phyloP scores from a whole-genome alignment of 2,329 filamentous ascomycete species.

The Scedosporium dehoogii region DNA sequence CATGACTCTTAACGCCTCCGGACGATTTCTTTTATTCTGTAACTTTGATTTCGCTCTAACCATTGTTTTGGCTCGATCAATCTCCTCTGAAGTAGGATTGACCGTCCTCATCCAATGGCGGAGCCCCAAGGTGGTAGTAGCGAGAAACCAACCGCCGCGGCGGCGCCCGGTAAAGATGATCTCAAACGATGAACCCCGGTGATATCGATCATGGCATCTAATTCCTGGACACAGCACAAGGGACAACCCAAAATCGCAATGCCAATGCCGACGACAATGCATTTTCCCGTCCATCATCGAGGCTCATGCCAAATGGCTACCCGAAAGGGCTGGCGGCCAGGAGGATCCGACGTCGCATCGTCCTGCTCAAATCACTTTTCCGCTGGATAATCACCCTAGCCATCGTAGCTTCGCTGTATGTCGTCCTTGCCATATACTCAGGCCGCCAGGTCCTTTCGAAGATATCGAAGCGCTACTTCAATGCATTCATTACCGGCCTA shows the following conservation, averaged over 20 bases:
- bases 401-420: not conserved
- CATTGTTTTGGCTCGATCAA: too few species aligned
- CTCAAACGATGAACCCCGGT: not conserved
- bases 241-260: not conserved
- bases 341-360: not conserved
- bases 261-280: not conserved
- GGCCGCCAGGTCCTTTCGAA: not conserved
- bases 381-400: not conserved
- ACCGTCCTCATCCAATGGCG: too few species aligned
- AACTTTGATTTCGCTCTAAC: too few species aligned
- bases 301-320: slow-evolving; percentile 13
- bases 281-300: not conserved
- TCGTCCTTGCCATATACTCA: not conserved
- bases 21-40: too few species aligned
- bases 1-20: too few species aligned
- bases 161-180: too few species aligned
- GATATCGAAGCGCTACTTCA: not conserved
- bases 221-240: too few species aligned
- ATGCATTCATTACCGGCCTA: not conserved
- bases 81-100: too few species aligned
- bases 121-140: too few species aligned
- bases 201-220: not conserved
- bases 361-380: not conserved
- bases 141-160: too few species aligned
- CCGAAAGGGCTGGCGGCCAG: not conserved